Evolutionary conservation across 805 yeast species (phyloP).

Genomic region (Schwanniomyces polymorphus): DNA sequence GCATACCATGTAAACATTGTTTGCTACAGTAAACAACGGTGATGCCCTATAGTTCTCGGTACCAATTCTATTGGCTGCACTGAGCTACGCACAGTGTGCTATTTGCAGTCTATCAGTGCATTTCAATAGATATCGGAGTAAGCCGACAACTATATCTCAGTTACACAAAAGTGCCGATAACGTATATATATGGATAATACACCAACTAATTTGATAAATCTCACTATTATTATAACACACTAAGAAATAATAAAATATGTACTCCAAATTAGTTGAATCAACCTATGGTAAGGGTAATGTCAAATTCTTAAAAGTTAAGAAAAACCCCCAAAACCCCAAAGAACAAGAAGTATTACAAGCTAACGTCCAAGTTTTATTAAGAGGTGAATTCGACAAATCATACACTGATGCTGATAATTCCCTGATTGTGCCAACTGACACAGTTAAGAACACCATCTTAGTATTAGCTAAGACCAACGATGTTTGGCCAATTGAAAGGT

Average conservation of each 20-base stretch:
- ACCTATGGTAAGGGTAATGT: conserved; percentile 93
- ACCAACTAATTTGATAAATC: not conserved
- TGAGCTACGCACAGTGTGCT: not conserved
- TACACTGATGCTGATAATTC: conserved; percentile 88
- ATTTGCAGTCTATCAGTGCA: not conserved
- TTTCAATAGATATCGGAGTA: not conserved
- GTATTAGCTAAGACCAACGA: conserved; percentile 80
- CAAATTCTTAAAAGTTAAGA: conserved; percentile 85
- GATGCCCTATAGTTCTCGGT: too few relatives aligned
- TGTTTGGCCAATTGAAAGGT: conserved; percentile 89
- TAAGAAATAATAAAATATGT: not conserved
- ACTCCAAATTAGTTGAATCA: conserved; percentile 40
- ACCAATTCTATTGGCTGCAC: too few relatives aligned
- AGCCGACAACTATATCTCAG: not conserved
- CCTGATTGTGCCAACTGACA: conserved; percentile 91
- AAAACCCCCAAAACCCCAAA: conserved; percentile 69
- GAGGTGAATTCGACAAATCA: conserved; percentile 76
- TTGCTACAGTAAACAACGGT: too few relatives aligned
- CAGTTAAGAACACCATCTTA: conserved; percentile 85
- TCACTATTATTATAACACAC: not conserved
- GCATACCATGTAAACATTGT: too few relatives aligned
- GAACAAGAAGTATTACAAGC: conserved; percentile 85
- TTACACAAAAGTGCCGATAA: not conserved
- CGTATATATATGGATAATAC: not conserved
- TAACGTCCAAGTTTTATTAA: conserved; percentile 70